Conservation (phyloP, 169 alveolate species). For the Cryptosporidium muris region DNA sequence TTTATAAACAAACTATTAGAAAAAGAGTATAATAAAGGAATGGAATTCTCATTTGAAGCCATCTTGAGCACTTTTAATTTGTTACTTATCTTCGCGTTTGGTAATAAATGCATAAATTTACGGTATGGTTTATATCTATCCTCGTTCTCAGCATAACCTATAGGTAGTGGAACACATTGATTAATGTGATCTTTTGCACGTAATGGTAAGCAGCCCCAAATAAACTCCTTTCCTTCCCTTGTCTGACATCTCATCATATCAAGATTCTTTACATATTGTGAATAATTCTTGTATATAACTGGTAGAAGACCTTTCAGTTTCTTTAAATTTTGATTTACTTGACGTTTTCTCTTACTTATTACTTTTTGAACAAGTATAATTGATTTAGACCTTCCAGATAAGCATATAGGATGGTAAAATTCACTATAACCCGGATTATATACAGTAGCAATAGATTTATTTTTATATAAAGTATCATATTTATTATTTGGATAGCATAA, state of each 20-base stretch:
- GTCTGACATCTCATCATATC: neutral
- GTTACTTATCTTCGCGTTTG: constrained; percentile 10
- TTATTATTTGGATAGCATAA: constrained; percentile 24
- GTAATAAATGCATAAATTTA: constrained; percentile 47
- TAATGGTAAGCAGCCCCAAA: constrained; percentile 90
- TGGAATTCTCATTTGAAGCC: constrained; percentile 14
- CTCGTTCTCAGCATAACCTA: constrained; percentile 79
- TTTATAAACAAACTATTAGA: constrained; percentile 26
- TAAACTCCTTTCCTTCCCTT: constrained; percentile 49
- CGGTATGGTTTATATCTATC: constrained; percentile 52
- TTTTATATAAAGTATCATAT: neutral
- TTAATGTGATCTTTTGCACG: constrained; percentile 87
- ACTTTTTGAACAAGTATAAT: constrained; percentile 12
- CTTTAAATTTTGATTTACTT: neutral
- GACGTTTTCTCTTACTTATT: constrained; percentile 6
- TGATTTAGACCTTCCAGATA: constrained; percentile 6
- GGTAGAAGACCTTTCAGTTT: constrained; percentile 24
- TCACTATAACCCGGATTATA: constrained; percentile 31
- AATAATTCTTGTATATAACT: neutral
- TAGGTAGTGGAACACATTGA: constrained; percentile 86
- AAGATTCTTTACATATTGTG: constrained; percentile 51
- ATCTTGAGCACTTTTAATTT: constrained; percentile 6
- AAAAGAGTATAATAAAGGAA: constrained; percentile 4
- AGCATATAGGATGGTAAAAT: constrained; percentile 51
- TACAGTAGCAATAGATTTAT: neutral